Evolutionary conservation across 2,329 filamentous ascomycete species (phyloP), one percentile per base, ranked within the genome.

Genomic region (Teratosphaeria pseudoeucalypti): DNA sequence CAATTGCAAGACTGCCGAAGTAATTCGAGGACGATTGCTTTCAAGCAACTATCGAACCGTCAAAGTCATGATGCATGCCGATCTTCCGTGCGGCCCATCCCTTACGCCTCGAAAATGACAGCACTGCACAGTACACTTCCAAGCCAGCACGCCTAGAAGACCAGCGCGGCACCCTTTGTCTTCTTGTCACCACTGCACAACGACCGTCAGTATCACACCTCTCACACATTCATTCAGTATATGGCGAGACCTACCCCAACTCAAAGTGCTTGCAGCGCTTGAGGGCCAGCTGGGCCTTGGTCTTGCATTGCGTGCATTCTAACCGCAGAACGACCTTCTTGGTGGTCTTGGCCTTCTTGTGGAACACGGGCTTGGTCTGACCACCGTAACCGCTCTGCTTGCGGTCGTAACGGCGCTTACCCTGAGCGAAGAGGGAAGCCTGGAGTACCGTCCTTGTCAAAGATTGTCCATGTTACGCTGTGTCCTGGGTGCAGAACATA

Each of bases 251-350:
- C 68, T 91, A 95, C 90, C 91, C 94, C 76, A 99, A 84, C 85
- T 99, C 94, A 82, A 99, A 99, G 86, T 99, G 94, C 89, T 99
- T 99, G 91, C 94, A 99, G 78, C 94, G 90, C 89, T 99, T 99
- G 80, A 99, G 84, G 72, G 94, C 85, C 76, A 99, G 85, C 84
- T 99, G 91, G 80, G 86, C 87, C 88, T 96, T 97, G 78, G 90
- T 87, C 89, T 97, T 97, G 90, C 94, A 99, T 72, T 82, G 79
- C 76, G 90, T 92, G 85, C 94, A 99, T 81, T 99, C 94, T 80
- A 99, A 82, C 83, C 94, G 87, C 80, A 99, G 83, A 75, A 99
- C 95, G 74, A 99, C 89, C 88, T 99, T 99, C 90, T 99, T 99
- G 78, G 94, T 99, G 72, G 94, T 99, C 89, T 99, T 99, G 71